Base-by-base conservation (phyloP, 2,329 filamentous ascomycete genomes). In the Colletotrichum incanum region DNA sequence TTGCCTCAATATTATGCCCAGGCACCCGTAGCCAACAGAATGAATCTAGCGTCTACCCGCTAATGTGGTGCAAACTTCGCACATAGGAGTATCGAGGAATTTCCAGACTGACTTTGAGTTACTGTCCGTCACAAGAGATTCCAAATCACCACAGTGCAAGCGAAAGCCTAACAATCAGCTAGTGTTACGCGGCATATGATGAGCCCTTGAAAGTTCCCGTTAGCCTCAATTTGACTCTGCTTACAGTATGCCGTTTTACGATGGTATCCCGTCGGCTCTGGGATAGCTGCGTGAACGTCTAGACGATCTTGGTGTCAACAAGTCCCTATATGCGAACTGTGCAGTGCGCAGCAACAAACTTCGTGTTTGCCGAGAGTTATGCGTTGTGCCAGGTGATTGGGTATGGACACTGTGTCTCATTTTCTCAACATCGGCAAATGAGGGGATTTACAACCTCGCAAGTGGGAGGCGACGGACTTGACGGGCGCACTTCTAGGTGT, bases 401-500 rank as follows among this genome's bases (percentile, higher is more conserved):
- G 11, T 18, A 11, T 23, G 37, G 34, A 41, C 8, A 20, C 14
- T 20, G 3, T 58, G 43, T 11, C 41, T 18, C 23, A 18, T 11
- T 20, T 47, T 3, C 60, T 20, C 31, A n/a, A 26, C 41, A 47
- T 65, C 50, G 43, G 43, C 60, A 58, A 52, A 52, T 8, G 61
- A 50, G 37, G 20, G 31, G 14, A 43, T 55, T 47, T 47, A 26
- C 37, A 43, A 47, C 34, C 4, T 50, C 16, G 16, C 28, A 26
- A 37, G n/a, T 26, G 4, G 14, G 31, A 26, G 14, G 12, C 45
- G 14, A 20, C n/a, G n/a, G 54, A 9, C 23, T n/a, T 60, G 14
- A 31, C 26, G 31, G 18, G 26, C 47, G 45, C 20, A 7, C 20
- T 18, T 16, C 43, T 31, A 41, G 18, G 20, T 20, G 20, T 23